These are phyloP conservation scores for Aspergillus ibericus DNA, from an alignment of 2,329 filamentous ascomycete species.

Conservation along the genomic window DNA sequence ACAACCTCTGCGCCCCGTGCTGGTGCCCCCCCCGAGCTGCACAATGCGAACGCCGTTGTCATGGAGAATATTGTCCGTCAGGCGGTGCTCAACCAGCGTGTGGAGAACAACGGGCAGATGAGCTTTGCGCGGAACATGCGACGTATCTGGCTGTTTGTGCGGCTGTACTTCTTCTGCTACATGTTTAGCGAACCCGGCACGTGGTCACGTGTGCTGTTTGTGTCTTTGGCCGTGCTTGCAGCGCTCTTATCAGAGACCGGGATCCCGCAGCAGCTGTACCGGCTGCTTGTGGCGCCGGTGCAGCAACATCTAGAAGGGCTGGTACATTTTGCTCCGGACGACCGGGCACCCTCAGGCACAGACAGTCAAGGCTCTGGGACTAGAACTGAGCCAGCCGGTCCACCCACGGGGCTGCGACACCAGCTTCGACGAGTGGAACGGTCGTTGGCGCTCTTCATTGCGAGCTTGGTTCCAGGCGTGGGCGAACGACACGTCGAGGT, in stretches of 20 bases:
- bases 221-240: conserved; percentile 38
- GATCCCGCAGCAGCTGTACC: conserved; percentile 36
- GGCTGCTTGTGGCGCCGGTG: conserved; percentile 39
- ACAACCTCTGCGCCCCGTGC: neutral
- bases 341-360: conserved; percentile 10
- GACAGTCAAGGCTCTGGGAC: conserved; percentile 6
- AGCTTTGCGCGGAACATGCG: conserved; percentile 43
- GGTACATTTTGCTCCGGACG: conserved; percentile 32
- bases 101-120: conserved; percentile 27
- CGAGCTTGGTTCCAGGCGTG: conserved; percentile 62
- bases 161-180: conserved; percentile 60
- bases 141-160: conserved; percentile 59
- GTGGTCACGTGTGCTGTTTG: conserved; percentile 45
- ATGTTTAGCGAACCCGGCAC: conserved; percentile 55
- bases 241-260: conserved; percentile 45
- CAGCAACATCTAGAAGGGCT: conserved; percentile 48
- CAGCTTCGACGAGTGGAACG: conserved; percentile 53
- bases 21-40: conserved; percentile 9
- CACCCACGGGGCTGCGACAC: conserved; percentile 22
- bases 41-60: conserved; percentile 20
- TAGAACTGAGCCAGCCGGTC: conserved; percentile 8
- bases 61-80: conserved; percentile 36
- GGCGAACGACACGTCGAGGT: conserved; percentile 62
- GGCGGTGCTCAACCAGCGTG: conserved; percentile 31
- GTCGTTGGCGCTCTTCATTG: conserved; percentile 61